phyloP scores from a whole-genome alignment of 371 early-diverging fungal species.

The Lichtheimia hyalospora region DNA sequence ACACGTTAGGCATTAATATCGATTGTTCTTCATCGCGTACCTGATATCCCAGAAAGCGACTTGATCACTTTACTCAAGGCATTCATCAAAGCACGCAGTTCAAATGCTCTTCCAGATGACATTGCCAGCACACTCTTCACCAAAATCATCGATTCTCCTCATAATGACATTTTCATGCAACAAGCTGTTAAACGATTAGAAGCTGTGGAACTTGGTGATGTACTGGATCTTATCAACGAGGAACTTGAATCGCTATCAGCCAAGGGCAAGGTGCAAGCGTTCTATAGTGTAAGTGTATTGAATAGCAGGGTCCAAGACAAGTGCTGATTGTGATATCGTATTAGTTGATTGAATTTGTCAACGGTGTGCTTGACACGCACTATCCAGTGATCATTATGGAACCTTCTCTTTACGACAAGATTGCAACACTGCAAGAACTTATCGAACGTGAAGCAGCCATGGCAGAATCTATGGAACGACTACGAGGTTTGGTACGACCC shows the following conservation, averaged over 20 bases:
- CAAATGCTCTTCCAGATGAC: conserved; percentile 20
- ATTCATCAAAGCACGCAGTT: conserved; percentile 11
- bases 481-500: conserved; percentile 50
- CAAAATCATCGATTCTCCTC: conserved; percentile 49
- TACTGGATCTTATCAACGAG: conserved; percentile 39
- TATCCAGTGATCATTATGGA: conserved; percentile 62
- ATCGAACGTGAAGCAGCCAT: conserved; percentile 41
- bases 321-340: too few relatives aligned
- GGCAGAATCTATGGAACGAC: conserved; percentile 44
- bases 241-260: conserved; percentile 33
- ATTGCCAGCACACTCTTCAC: conserved; percentile 26
- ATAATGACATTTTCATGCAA: conserved; percentile 64
- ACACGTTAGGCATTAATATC: conserved; percentile 35
- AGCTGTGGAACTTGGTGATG: conserved; percentile 44
- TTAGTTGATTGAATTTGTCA: conserved; percentile 56
- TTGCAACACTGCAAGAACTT: conserved; percentile 34
- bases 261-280: too few relatives aligned
- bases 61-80: conserved; percentile 45
- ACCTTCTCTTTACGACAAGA: conserved; percentile 47
- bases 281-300: too few relatives aligned
- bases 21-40: conserved; percentile 46
- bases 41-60: conserved; percentile 63
- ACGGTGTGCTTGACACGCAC: conserved; percentile 56
- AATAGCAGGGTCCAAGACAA: too few relatives aligned
- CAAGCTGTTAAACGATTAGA: conserved; percentile 51